Evolutionary conservation across 1,284 basidiomycete species (phyloP), one percentile per base, ranked within the genome.

Genomic region (Amylostereum areolatum): DNA sequence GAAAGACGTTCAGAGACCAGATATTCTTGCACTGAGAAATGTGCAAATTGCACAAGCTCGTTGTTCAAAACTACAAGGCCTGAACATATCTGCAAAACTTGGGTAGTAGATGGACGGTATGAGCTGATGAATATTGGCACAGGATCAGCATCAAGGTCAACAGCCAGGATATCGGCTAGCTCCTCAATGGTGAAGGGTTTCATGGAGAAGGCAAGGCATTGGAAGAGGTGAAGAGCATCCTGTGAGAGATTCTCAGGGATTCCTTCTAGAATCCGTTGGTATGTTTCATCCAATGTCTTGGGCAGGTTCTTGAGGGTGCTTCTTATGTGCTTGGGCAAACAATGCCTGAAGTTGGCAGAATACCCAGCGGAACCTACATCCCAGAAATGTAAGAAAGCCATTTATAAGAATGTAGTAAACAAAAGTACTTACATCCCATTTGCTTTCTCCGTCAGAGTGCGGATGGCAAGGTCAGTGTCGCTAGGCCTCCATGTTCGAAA

Each of bases 211-310:
- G 39, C 11, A 31, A 48, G 29, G 28, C 47, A 48, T 43, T 48
- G 47, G n/a, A 48, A 48, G 8, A 48, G 18, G 11, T 41, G 40
- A n/a, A 42, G n/a, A 10, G 47, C 47, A 29, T 35, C 27, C 30
- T 48, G 30, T 9, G n/a, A 7, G n/a, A 42, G 41, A n/a, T 32
- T 41, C 11, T 48, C 34, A 11, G 41, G 28, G 32, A 48, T 48
- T 3, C 40, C 37, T 25, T 28, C 7, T 31, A 48, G 33, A 10
- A 34, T 33, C 11, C 32, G 30, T 12, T 43, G 41, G 5, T 48
- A 48, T 4, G 47, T 48, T 11, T 42, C 47, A 18, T 48, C 47
- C 33, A 48, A 30, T n/a, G 41, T 48, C 7, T 27, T 27, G 3
- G 47, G 41, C 25, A 48, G 24, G 18, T 43, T 33, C 9, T 48